Base-by-base conservation (phyloP, 352 stramenopile species). In the Phytophthora fragariae region DNA sequence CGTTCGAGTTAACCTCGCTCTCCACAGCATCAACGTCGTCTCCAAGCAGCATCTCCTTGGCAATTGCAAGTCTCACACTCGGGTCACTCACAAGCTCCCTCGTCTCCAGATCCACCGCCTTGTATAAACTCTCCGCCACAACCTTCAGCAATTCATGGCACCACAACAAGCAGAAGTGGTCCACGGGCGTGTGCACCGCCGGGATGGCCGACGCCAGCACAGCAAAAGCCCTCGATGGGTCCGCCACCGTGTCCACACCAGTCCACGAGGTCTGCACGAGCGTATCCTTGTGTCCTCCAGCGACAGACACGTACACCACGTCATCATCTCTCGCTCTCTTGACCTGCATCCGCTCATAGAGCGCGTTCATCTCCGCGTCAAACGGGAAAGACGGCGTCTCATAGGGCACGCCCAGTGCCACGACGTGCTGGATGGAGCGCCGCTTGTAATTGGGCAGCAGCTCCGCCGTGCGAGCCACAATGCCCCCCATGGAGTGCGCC, bases 111-210 rank as follows among this genome's bases (percentile, higher is more conserved):
- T 97, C 83, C 8, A 95, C 77, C 0, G 86, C 70, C n/a, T 79
- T 83, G 46, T 89, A 73, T 60, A 96, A 72, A 57, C 87, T 93
- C 35, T 80, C 60, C 0, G 88, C 86, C 4, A 97, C 77, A 35
- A 70, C 70, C 27, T 90, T 78, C 12, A 97, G 73, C 33, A 97
- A 73, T 33, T 96, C 84, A 71, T 94, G 85, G 64, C 91, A 97
- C 91, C 91, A 97, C 21, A 95, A 68, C 62, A 97, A 68, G 61
- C 90, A 94, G 19, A 93, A 75, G 49, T 97, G 91, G 57, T 96
- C 91, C 53, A 96, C 84, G 1, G 89, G 79, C 29, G 86, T 73
- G 31, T 81, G 44, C 11, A 97, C 86, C n/a, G 52, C 37, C 1
- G 90, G 85, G 62, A 97, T 85, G 4, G 84, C 81, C 1, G 85